Conservation (phyloP, 495 filamentous ascomycete species). For the Lophiotrema nucula region DNA sequence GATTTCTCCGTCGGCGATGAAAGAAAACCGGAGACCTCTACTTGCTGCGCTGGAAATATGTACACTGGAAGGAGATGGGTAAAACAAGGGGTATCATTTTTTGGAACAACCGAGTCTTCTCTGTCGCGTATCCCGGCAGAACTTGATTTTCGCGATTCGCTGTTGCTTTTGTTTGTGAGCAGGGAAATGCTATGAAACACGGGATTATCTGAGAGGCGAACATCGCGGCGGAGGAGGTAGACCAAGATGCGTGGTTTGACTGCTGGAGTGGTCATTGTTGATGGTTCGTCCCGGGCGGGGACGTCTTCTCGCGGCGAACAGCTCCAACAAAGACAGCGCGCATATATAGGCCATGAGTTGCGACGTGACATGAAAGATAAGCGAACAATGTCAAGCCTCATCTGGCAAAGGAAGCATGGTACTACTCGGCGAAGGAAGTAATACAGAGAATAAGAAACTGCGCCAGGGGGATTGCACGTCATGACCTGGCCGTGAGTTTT, state of each 20-base stretch:
- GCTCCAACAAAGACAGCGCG: background rate
- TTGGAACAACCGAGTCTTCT: slow-evolving; percentile 9
- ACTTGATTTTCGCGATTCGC: background rate
- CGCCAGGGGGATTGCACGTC: background rate
- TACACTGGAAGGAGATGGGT: slow-evolving; percentile 68
- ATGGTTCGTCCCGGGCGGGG: background rate
- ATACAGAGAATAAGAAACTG: background rate
- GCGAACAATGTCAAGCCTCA: background rate
- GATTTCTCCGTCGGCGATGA: slow-evolving; percentile 27
- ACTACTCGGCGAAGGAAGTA: background rate
- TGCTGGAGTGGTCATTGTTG: background rate
- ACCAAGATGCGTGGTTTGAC: slow-evolving; percentile 51
- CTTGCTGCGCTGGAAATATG: slow-evolving; percentile 61
- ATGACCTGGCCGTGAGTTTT: background rate
- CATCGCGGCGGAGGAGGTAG: slow-evolving; percentile 63
- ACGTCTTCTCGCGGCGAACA: background rate
- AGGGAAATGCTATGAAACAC: slow-evolving; percentile 48
- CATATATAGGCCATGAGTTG: slow-evolving; percentile 13
- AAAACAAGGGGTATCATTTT: slow-evolving; percentile 27
- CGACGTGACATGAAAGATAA: slow-evolving; percentile 7
- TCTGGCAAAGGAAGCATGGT: background rate
- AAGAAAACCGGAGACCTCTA: slow-evolving; percentile 70
- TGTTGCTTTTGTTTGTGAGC: background rate
- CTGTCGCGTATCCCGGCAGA: background rate
- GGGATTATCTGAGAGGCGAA: slow-evolving; percentile 68